A percentile compares a stretch with the other conserved stretches of the same genome.
Conservation (phyloP, 805 yeast genomes). For the Wickerhamomyces canadensis region DNA sequence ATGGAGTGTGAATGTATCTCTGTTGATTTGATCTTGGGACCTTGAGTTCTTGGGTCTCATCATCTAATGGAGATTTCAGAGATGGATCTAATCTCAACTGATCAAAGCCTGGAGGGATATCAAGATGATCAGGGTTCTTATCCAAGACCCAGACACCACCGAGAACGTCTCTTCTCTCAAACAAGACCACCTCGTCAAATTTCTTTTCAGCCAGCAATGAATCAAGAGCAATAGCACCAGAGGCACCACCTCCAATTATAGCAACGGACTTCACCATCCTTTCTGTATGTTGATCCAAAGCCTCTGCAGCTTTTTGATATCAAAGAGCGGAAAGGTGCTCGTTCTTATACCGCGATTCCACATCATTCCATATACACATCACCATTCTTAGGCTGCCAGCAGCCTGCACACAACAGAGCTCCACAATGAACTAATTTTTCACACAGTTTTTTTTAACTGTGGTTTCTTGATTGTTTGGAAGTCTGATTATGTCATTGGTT, state of each 20-base stretch:
- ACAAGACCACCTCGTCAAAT: slow-evolving; percentile 31
- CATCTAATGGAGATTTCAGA: slow-evolving; percentile 6
- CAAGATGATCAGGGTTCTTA: slow-evolving; percentile 19
- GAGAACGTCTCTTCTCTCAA: slow-evolving; percentile 33
- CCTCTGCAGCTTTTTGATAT: slow-evolving; percentile 42
- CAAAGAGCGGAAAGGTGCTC: too few relatives aligned
- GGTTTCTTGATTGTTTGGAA: too few relatives aligned
- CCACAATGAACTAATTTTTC: too few relatives aligned
- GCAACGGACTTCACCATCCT: slow-evolving; percentile 30
- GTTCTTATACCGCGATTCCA: too few relatives aligned
- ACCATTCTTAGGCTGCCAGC: slow-evolving; percentile 1
- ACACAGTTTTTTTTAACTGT: too few relatives aligned
- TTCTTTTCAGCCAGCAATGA: slow-evolving; percentile 29
- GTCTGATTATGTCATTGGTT: too few relatives aligned
- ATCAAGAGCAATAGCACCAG: slow-evolving; percentile 40
- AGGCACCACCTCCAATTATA: slow-evolving; percentile 48
- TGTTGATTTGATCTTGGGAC: slow-evolving; percentile 10
- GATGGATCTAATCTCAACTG: slow-evolving; percentile 26
- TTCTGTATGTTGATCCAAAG: too few relatives aligned
- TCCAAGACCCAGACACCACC: slow-evolving; percentile 43
- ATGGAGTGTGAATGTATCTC: slow-evolving; percentile 27
- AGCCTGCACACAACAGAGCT: too few relatives aligned
- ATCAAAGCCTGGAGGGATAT: slow-evolving; percentile 24
- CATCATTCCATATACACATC: neutral
- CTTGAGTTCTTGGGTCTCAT: neutral